phyloP scores from a whole-genome alignment of 2,329 filamentous ascomycete species.

The Fusarium sp. region DNA sequence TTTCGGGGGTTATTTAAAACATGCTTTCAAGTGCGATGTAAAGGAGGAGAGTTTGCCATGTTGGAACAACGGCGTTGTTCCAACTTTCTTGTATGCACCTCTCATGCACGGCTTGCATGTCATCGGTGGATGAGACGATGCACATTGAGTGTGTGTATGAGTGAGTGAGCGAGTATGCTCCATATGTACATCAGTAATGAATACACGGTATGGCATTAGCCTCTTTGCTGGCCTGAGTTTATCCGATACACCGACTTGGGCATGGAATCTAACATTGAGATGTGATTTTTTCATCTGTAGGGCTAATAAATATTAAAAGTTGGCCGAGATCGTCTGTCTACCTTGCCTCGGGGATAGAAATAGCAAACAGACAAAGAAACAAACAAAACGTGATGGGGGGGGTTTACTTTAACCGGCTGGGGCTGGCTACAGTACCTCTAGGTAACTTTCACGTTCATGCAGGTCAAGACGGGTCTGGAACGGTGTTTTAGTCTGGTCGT shows the following conservation, averaged over 20 bases:
- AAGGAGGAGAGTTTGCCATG: neutral
- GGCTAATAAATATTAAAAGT: neutral
- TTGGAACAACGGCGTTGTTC: slow-evolving; percentile 6
- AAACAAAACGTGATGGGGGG: too few species aligned
- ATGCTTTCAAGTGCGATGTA: neutral
- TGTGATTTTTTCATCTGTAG: neutral
- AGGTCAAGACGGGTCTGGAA: neutral
- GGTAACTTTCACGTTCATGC: neutral
- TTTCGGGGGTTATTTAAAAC: slow-evolving; percentile 8
- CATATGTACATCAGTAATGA: too few species aligned
- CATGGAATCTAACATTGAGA: neutral
- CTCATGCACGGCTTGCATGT: slow-evolving; percentile 1
- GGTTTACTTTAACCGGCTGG: neutral
- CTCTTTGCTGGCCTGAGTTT: neutral
- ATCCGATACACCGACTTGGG: neutral
- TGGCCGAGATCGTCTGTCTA: neutral
- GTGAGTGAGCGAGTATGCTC: too few species aligned
- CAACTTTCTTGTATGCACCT: slow-evolving; percentile 4
- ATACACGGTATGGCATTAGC: too few species aligned
- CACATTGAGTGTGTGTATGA: neutral
- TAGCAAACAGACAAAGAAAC: neutral
- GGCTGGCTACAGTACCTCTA: too few species aligned
- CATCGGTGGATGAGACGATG: neutral
- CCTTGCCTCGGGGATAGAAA: neutral
- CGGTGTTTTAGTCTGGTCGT: neutral